Base-by-base conservation (phyloP, 306 rosid species). In the Rosa chinensis region DNA sequence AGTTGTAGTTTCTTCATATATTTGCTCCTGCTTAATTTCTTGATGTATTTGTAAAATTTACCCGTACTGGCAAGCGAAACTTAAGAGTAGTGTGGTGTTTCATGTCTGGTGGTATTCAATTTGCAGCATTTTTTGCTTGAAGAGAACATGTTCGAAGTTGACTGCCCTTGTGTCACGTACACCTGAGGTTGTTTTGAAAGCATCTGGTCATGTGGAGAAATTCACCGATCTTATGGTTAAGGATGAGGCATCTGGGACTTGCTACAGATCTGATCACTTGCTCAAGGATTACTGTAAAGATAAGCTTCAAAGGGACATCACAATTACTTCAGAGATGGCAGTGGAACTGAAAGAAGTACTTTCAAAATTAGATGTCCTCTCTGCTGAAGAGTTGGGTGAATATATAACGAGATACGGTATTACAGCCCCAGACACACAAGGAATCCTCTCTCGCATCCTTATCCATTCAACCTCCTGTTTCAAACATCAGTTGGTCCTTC, bases 161-260 rank as follows among this genome's bases (percentile, higher is more conserved):
- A 92, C 77, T 93, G 99, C 82, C 99, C 99, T 7, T 91, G 96
- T 66, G 96, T 96, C 69, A 25, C 25, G 25, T 25, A 96, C 99
- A 6, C 99, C 99, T 2, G 98, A 96, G 84, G 73, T 87, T 48
- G 99, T 96, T 25, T 86, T 96, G 17, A 93, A 88, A 78, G 98
- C 98, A 35, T 96, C 98, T 0, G 99, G 98, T 21, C 99, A 96
- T 14, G 96, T 96, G 5, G 99, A 96, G 8, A 96, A 93, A 74
- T 96, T 96, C 85, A 96, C 99, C 1, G 98, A 96, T 70, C 98
- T 96, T 56, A 96, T 96, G 99, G 98, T 96, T 9, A 96, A 90
- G 86, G 99, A 96, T 77, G 91, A 86, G 84, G 87, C 82, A 79
- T 87, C 96, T 7, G 97, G 97, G 68, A 90, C 90, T 20, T 93